Evolutionary conservation across 2,329 filamentous ascomycete species (phyloP), one percentile per base, ranked within the genome.

Genomic region (Fusarium foetens): DNA sequence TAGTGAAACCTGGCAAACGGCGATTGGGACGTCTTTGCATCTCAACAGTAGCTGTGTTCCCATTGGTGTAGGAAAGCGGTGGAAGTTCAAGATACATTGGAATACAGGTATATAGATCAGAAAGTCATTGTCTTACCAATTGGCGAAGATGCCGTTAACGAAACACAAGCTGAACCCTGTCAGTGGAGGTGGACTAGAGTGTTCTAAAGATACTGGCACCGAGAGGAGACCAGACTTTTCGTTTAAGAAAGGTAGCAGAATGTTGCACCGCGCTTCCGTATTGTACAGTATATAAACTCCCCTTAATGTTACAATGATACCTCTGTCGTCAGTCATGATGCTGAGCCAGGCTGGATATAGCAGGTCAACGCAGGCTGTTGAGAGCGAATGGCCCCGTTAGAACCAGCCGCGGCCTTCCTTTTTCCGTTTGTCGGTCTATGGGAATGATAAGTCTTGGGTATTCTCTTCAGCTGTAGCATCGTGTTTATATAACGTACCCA

Each of bases 401-500:
- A 72, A 78, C 75, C 75, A 79, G n/a, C 74, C 70, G 2, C 74
- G 53, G 27, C 69, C 63, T 63, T 81, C 79, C 66, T 78, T 80
- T 68, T 71, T 81, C 41, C 81, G 77, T 58, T 78, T 79, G 21
- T 80, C 77, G 23, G 74, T 80, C 80, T 83, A 42, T 9, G 11
- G 6, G 3, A 29, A 2, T 27, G 4, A 36, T 73, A n/a, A 71
- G 70, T 31, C 6, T 39, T 3, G 6, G 23, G 8, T 6, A 12
- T 19, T n/a, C 11, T 7, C 14, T 27, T n/a, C 7, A n/a, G 29
- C 13, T 29, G 13, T 7, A 41, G 5, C 9, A n/a, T 29, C n/a
- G 27, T 43, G 31, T 13, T 6, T 8, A 17, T 27, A 17, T 2
- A 45, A 68, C 76, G 29, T 87, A 97, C 94, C 95, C 95, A 98